Evolutionary conservation across 1,139 yeast species (phyloP), one percentile per base, ranked within the genome.

Genomic region (Magnusiomyces sp.): DNA sequence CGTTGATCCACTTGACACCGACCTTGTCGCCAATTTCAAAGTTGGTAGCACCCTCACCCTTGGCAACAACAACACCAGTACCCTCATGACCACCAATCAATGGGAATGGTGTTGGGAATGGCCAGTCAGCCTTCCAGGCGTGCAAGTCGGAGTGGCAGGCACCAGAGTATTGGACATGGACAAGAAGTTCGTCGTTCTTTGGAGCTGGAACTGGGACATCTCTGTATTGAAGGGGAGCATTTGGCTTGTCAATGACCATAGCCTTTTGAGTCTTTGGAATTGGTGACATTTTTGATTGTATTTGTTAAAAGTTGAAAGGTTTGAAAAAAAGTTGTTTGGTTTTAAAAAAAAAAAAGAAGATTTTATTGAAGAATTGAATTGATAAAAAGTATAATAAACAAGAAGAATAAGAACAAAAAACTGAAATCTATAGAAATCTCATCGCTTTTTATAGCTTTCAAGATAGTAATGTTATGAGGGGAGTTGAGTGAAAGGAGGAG

Each of bases 101-200:
- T 11, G 53, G 53, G 50, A 47, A 50, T 11, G 42, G 27, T 20
- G 43, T 32, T n/a, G 44, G 43, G 39, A 50, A 47, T 23, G 53
- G 50, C 51, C 53, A 47, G 43, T 51, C 51, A 49, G 43, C 53
- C 57, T 13, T 56, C 52, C 45, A 62, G 41, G 36, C 59, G 46
- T 7, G 68, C 38, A 62, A 58, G 49, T 69, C 72, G 2, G 72
- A 65, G 53, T 68, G 71, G 58, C 72, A 69, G 36, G 68, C 67
- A 6, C 72, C 72, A 14, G 68, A 56, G 48, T 61, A 63, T 6
- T 56, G 54, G 46, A 64, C 32, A 43, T 61, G 50, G 27, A 64
- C 67, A 16, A 64, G 55, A 7, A 64, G 55, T 50, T 64, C 62
- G 40, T 58, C 62, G 16, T 56, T 53, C 20, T 53, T 51, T 16